Evolutionary conservation across 495 filamentous ascomycete genomes (phyloP), one percentile per base, ranked within the genome.

Genomic region (Extremus antarcticus): DNA sequence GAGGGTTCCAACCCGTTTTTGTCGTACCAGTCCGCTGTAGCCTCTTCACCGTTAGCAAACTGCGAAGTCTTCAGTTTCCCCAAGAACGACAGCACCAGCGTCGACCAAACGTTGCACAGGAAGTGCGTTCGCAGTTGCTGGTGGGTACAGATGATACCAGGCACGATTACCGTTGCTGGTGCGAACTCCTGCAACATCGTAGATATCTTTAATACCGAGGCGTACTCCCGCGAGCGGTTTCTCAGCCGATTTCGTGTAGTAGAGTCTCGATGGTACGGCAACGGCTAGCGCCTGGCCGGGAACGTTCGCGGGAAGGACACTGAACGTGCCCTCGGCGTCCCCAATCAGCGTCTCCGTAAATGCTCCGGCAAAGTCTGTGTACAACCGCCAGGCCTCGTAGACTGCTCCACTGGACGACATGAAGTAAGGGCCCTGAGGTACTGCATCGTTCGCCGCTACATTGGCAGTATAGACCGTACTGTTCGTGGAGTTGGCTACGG

Each of bases 181-280:
- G 53, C 74, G 74, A 1, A 80, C 60, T 1, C 82, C 81, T 0
- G 70, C 70, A 10, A 85, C 63, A 25, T 79, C 70, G 63, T 75
- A 80, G 48, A 82, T 77, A 56, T 84, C 82, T 65, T 86, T 86
- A 57, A 84, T 68, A 1, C 74, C 79, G 1, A 83, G 55, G 11
- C 82, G 70, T n/a, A 73, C 58, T 24, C 69, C 68, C 0, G 65
- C 63, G 2, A 71, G 55, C 3, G 68, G 69, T 50, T 70, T 66
- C 17, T 56, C 59, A 4, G 56, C 55, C 0, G 65, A 64, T 19
- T 53, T 56, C 16, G 51, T 63, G 66, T 65, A 72, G 61, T 82
- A 81, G 0, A 83, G 68, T 4, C 76, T 68, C 16, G 77, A 81
- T 0, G 79, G 78, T 0, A 82, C 78, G 3, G 69, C 70, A 38